Evolutionary conservation across 73 alveolate genomes (phyloP).

Genomic region (Symbiodinium pilosum): DNA sequence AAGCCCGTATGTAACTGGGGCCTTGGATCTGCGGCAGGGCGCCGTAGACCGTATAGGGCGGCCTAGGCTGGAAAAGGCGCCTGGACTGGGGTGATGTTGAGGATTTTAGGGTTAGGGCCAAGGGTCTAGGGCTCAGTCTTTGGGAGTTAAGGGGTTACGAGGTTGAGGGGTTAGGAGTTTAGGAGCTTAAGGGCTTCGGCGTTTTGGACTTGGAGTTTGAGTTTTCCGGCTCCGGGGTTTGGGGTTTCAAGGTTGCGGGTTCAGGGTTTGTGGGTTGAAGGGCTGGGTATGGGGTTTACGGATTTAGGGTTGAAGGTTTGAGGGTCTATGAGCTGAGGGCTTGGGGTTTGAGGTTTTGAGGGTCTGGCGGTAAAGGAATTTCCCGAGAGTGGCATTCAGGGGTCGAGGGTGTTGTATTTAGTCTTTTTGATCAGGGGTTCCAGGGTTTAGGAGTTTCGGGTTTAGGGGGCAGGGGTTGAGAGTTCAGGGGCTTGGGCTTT

Average conservation of each 20-base stretch:
- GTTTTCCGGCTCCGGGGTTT: background rate
- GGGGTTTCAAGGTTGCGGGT: background rate
- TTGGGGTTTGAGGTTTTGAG: background rate
- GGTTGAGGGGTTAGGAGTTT: too few species aligned
- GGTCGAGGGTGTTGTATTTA: too few species aligned
- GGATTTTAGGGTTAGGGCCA: background rate
- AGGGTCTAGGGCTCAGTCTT: background rate
- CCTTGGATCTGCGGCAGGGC: slow-evolving; percentile 27
- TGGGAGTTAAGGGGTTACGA: too few species aligned
- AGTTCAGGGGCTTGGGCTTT: too few species aligned
- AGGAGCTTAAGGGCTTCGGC: background rate
- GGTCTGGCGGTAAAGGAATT: too few species aligned
- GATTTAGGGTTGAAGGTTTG: background rate
- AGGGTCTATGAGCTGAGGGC: background rate
- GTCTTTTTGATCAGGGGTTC: background rate
- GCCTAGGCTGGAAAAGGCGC: background rate
- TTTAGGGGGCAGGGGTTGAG: too few species aligned
- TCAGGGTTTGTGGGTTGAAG: background rate
- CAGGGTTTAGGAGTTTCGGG: background rate
- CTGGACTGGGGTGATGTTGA: too few species aligned
- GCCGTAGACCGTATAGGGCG: slow-evolving; percentile 68
- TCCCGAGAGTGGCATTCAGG: too few species aligned
- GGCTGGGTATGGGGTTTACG: background rate
- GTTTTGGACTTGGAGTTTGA: background rate
- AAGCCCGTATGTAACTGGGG: too few species aligned